phyloP scores from a whole-genome alignment of 2,329 filamentous ascomycete species.

The Claviceps sp. region DNA sequence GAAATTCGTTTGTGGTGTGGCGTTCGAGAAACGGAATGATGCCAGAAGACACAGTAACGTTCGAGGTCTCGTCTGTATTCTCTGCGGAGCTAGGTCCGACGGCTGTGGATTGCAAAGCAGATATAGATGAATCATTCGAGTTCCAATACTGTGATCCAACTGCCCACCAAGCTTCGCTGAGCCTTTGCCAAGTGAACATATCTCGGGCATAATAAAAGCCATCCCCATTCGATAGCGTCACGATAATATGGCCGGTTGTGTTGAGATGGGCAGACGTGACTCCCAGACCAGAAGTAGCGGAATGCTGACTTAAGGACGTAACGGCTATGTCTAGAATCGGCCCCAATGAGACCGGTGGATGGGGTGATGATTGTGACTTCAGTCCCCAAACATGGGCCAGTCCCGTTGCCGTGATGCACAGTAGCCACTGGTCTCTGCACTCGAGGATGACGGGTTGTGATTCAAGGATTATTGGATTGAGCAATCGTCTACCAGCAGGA shows the following conservation, averaged over 20 bases:
- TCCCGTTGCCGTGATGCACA: slow-evolving; percentile 80
- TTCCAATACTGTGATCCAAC: slow-evolving; percentile 99
- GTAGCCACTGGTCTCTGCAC: slow-evolving; percentile 74
- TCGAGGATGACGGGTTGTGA: slow-evolving; percentile 90
- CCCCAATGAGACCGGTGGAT: slow-evolving; percentile 78
- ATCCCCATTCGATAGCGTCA: slow-evolving; percentile 90
- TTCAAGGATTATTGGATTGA: slow-evolving; percentile 78
- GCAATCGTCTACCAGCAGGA: slow-evolving; percentile 71
- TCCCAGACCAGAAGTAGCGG: slow-evolving; percentile 62
- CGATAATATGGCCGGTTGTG: slow-evolving; percentile 68
- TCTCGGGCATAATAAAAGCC: slow-evolving; percentile 78
- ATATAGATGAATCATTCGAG: slow-evolving; percentile 80
- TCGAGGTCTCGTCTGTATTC: slow-evolving; percentile 30
- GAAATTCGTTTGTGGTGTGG: slow-evolving; percentile 84
- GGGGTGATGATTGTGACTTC: slow-evolving; percentile 66
- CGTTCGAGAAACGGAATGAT: slow-evolving; percentile 89
- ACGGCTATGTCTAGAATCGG: slow-evolving; percentile 81
- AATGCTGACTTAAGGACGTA: slow-evolving; percentile 63
- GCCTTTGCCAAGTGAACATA: slow-evolving; percentile 84
- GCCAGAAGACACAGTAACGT: slow-evolving; percentile 61
- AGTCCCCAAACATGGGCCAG: slow-evolving; percentile 92
- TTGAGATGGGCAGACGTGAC: slow-evolving; percentile 88
- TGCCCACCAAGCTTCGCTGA: slow-evolving; percentile 98
- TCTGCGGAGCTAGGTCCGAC: slow-evolving; percentile 43
- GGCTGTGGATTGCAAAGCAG: slow-evolving; percentile 61